Evolutionary conservation across 2,329 filamentous ascomycete genomes (phyloP).

Genomic region (Chrysoporthe austroafricana): DNA sequence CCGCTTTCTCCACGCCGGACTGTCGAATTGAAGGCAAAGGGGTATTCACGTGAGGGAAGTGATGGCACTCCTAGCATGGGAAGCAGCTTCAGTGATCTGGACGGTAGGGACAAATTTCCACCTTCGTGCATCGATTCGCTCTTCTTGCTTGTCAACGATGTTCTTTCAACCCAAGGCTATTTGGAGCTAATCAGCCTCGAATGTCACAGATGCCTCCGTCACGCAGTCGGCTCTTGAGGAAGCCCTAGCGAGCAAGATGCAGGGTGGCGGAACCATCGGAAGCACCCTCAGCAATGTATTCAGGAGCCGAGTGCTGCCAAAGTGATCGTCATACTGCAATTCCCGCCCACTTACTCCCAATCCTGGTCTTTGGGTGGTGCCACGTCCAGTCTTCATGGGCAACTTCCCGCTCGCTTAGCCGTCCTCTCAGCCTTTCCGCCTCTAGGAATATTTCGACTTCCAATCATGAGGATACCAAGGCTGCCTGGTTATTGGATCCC

Average conservation of each 20-base stretch:
- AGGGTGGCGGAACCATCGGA: conserved; percentile 59
- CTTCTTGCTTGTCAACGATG: conserved; percentile 9
- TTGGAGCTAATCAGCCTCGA: conserved; percentile 17
- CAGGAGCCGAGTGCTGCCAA: conserved; percentile 61
- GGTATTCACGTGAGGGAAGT: conserved; percentile 63
- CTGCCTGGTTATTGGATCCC: background rate
- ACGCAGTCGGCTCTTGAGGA: conserved; percentile 82
- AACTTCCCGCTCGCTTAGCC: background rate
- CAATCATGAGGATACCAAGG: background rate
- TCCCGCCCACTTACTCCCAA: background rate
- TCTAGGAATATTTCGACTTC: background rate
- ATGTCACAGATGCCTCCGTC: conserved; percentile 70
- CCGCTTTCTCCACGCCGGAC: conserved; percentile 63
- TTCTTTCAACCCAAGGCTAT: background rate
- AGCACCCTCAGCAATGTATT: conserved; percentile 71
- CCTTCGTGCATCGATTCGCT: background rate
- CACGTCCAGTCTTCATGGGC: background rate
- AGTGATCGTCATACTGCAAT: conserved; percentile 21
- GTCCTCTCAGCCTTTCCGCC: background rate
- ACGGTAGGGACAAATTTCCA: conserved; percentile 54
- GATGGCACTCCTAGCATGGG: conserved; percentile 81
- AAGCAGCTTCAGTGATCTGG: conserved; percentile 84
- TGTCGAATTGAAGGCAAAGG: conserved; percentile 59
- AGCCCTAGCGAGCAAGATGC: conserved; percentile 73
- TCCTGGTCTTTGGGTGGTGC: background rate